Conservation (phyloP, 2,329 filamentous ascomycete genomes). For the Monosporascus cannonballus region DNA sequence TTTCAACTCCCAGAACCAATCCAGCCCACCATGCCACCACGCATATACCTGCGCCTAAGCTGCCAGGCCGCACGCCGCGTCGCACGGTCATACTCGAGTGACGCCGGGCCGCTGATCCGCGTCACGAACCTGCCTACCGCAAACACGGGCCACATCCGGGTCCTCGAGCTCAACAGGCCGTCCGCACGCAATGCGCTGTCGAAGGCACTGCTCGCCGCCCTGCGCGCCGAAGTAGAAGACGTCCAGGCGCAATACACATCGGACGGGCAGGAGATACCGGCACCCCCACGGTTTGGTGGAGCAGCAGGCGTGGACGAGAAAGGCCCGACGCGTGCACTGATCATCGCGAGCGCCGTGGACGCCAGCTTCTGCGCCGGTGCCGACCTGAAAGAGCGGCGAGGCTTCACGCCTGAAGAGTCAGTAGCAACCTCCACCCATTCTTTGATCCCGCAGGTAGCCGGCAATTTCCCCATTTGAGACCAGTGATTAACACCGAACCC, state of each 20-base stretch:
- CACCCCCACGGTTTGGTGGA: slow-evolving; percentile 36
- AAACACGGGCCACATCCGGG: slow-evolving; percentile 74
- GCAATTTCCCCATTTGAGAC: slow-evolving; percentile 4
- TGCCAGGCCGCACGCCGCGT: slow-evolving; percentile 12
- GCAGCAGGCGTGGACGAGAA: slow-evolving; percentile 36
- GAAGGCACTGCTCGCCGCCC: slow-evolving; percentile 62
- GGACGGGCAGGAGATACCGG: slow-evolving; percentile 45
- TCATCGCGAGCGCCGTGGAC: slow-evolving; percentile 81
- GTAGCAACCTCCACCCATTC: slow-evolving; percentile 21
- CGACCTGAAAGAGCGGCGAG: slow-evolving; percentile 81
- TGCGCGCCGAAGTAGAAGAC: slow-evolving; percentile 66
- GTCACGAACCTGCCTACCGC: slow-evolving; percentile 72
- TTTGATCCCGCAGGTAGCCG: neutral
- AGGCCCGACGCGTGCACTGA: slow-evolving; percentile 68
- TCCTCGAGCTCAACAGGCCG: slow-evolving; percentile 83
- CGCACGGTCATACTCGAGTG: slow-evolving; percentile 35
- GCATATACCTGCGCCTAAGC: slow-evolving; percentile 15
- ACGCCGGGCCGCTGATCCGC: slow-evolving; percentile 52
- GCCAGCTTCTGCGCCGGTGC: slow-evolving; percentile 89
- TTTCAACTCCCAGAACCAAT: too few species aligned
- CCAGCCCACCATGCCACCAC: slow-evolving; percentile 17
- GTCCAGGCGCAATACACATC: slow-evolving; percentile 59
- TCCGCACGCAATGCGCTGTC: slow-evolving; percentile 88
- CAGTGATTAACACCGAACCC: slow-evolving; percentile 8
- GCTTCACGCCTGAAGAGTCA: slow-evolving; percentile 73